phyloP scores from a whole-genome alignment of 2,329 filamentous ascomycete genomes.

The Geoglossum cookeanum region DNA sequence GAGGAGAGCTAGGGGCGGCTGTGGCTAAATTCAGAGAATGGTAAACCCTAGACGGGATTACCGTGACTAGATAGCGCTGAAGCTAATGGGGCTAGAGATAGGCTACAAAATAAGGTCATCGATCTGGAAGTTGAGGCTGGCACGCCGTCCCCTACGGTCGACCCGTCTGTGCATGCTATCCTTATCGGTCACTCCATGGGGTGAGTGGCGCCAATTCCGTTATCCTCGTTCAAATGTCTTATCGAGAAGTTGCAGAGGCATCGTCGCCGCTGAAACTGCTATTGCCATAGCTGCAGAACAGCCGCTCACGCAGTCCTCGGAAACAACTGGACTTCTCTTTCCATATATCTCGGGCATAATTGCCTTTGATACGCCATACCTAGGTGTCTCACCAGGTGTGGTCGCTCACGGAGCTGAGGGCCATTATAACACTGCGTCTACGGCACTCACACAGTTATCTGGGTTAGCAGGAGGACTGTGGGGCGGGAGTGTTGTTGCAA shows the following conservation, averaged over 20 bases:
- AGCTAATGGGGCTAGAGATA: slow-evolving; percentile 16
- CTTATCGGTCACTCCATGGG: slow-evolving; percentile 73
- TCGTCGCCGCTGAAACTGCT: slow-evolving; percentile 78
- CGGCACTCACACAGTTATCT: slow-evolving; percentile 48
- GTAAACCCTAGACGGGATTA: slow-evolving; percentile 14
- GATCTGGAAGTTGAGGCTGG: slow-evolving; percentile 73
- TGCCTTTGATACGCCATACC: slow-evolving; percentile 85
- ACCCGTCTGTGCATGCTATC: slow-evolving; percentile 65
- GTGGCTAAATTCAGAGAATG: slow-evolving; percentile 28
- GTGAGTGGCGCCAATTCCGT: slow-evolving; percentile 29
- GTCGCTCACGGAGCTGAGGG: slow-evolving; percentile 76
- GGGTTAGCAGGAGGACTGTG: slow-evolving; percentile 41
- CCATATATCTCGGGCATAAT: slow-evolving; percentile 80
- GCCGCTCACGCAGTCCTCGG: slow-evolving; percentile 19
- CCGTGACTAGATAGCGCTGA: background rate
- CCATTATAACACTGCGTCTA: slow-evolving; percentile 57
- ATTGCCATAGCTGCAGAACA: slow-evolving; percentile 54
- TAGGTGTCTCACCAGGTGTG: slow-evolving; percentile 62
- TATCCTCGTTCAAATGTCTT: slow-evolving; percentile 21
- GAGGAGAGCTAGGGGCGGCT: slow-evolving; percentile 26
- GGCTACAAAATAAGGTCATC: slow-evolving; percentile 81
- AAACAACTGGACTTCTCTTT: slow-evolving; percentile 51
- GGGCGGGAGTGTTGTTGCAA: slow-evolving; percentile 38
- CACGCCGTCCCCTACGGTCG: slow-evolving; percentile 67
- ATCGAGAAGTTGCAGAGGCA: slow-evolving; percentile 45